These are phyloP conservation scores for Rhipidocladum racemiflorum DNA, from an alignment of 176 grass and related monocot species.

Conservation along the genomic window DNA sequence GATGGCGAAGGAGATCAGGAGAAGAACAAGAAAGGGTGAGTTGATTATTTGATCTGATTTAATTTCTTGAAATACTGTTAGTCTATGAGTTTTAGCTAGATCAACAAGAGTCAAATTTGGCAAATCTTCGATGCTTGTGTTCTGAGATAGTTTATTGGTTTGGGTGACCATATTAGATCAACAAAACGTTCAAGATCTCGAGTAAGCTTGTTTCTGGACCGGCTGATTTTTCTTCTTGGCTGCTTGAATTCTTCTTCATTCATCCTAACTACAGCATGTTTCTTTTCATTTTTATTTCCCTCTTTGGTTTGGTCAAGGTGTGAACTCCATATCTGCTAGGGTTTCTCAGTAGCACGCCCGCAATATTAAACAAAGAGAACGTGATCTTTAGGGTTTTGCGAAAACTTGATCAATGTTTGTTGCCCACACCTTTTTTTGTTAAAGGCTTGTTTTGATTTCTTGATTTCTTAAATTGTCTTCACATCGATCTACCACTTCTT, in stretches of 20 bases:
- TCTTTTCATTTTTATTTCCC: background rate
- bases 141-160: background rate
- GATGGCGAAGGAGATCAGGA: conserved; percentile 45
- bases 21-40: conserved; percentile 83
- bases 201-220: background rate
- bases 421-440: conserved; percentile 20
- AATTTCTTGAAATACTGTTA: background rate
- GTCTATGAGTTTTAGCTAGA: conserved; percentile 9
- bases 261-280: background rate
- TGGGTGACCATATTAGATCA: background rate
- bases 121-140: background rate
- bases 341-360: conserved; percentile 32
- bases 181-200: conserved; percentile 16
- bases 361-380: conserved; percentile 32
- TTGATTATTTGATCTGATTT: background rate
- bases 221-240: background rate
- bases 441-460: background rate
- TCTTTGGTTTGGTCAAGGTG: conserved; percentile 31
- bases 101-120: background rate
- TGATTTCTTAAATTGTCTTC: conserved; percentile 25
- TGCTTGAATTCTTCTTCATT: background rate
- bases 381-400: conserved; percentile 36
- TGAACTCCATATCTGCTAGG: conserved; percentile 25
- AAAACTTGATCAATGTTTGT: background rate
- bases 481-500: background rate